phyloP scores from a whole-genome alignment of 495 filamentous ascomycete genomes.

The Penicillium waksmanii region DNA sequence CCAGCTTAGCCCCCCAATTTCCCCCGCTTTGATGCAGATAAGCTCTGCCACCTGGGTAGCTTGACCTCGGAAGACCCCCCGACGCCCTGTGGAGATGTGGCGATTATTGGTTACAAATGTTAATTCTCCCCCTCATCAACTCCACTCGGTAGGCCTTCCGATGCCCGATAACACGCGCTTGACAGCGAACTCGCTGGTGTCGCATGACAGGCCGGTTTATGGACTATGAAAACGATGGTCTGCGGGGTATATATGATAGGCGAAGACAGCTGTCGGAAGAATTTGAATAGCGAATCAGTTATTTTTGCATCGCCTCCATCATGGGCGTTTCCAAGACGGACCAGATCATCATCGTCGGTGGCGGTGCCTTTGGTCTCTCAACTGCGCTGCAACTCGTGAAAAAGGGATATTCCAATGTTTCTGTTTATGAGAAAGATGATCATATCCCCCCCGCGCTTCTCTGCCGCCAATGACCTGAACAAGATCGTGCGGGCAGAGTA shows the following conservation, averaged over 20 bases:
- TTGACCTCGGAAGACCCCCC: slow-evolving; percentile 19
- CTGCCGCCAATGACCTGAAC: slow-evolving; percentile 56
- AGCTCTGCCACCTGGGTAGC: not conserved
- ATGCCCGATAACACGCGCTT: not conserved
- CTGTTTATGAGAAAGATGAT: slow-evolving; percentile 34
- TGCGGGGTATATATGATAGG: slow-evolving; percentile 15
- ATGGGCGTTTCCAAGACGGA: slow-evolving; percentile 30
- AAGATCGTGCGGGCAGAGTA: slow-evolving; percentile 62
- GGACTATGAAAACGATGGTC: slow-evolving; percentile 1
- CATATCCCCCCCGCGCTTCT: slow-evolving; percentile 32
- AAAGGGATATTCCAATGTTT: slow-evolving; percentile 49
- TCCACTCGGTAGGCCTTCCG: slow-evolving; percentile 7
- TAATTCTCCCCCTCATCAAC: slow-evolving; percentile 5
- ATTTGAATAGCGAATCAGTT: not conserved
- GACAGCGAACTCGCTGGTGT: not conserved
- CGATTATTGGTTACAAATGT: not conserved
- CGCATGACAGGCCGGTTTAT: slow-evolving; percentile 9
- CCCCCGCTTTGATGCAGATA: not conserved
- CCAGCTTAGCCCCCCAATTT: not conserved
- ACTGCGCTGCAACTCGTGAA: slow-evolving; percentile 52
- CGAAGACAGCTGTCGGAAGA: not conserved
- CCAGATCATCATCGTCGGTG: slow-evolving; percentile 42
- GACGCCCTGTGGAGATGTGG: slow-evolving; percentile 14
- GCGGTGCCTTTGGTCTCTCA: slow-evolving; percentile 54
- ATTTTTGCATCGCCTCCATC: slow-evolving; percentile 5